These are phyloP conservation scores for Podaxis sp. DNA, from an alignment of 768 basidiomycete species.

Conservation along the genomic window DNA sequence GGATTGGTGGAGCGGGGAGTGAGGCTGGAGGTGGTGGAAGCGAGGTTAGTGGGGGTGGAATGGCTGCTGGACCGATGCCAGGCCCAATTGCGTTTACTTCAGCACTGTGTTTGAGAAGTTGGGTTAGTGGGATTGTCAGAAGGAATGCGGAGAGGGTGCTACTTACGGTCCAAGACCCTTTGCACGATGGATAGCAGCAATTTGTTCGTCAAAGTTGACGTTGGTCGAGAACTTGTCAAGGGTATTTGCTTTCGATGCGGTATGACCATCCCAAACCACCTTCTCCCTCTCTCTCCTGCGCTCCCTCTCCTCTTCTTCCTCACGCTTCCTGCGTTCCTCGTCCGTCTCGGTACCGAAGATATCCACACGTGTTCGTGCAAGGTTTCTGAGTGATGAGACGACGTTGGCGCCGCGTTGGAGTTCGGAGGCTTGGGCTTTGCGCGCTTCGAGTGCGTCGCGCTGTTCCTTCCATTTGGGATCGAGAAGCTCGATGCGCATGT, in stretches of 20 bases:
- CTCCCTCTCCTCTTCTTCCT: constrained; percentile 84
- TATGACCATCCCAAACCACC: constrained; percentile 98
- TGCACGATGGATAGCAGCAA: constrained; percentile 91
- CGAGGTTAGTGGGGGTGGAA: constrained; percentile 60
- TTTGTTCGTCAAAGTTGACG: constrained; percentile 97
- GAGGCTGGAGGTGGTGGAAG: constrained; percentile 71
- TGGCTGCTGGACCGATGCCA: constrained; percentile 81
- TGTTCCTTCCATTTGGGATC: constrained; percentile 99
- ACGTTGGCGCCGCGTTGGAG: constrained; percentile 92
- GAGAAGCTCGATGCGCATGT: constrained; percentile 96
- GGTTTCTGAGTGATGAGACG: constrained; percentile 86
- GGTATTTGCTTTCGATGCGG: constrained; percentile 88
- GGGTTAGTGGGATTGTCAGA: constrained; percentile 12
- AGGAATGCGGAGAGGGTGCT: constrained; percentile 6
- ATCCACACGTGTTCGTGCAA: constrained; percentile 95
- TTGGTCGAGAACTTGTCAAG: constrained; percentile 91
- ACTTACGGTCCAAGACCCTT: constrained; percentile 88
- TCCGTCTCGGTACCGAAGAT: constrained; percentile 95
- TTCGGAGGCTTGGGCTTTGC: constrained; percentile 87
- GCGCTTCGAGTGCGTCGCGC: constrained; percentile 82
- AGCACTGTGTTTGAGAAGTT: constrained; percentile 46
- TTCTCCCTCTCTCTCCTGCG: constrained; percentile 88
- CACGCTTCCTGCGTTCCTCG: constrained; percentile 82
- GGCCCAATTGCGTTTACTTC: constrained; percentile 81
- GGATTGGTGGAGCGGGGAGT: constrained; percentile 68